Conservation (phyloP, 306 rosid species). For the Cucurbita maxima region DNA sequence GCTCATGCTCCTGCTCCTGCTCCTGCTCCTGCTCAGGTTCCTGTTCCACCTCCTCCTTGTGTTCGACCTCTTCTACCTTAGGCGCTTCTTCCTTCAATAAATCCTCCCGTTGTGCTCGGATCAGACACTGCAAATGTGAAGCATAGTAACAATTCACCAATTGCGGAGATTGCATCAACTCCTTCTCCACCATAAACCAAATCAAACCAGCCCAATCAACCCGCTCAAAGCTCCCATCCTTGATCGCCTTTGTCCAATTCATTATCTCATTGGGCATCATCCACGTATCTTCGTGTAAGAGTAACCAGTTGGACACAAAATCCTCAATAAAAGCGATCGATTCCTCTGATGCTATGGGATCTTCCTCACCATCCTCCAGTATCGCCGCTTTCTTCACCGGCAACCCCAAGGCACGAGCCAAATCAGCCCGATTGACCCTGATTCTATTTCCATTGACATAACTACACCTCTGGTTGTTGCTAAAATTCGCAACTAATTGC, state of each 20-base stretch:
- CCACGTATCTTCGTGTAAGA: constrained; percentile 61
- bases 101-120: constrained; percentile 40
- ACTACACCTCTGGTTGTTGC: constrained; percentile 13
- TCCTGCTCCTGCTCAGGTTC: neutral
- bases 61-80: constrained; percentile 15
- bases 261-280: constrained; percentile 44
- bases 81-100: constrained; percentile 16
- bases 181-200: constrained; percentile 79
- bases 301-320: constrained; percentile 57
- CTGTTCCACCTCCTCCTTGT: constrained; percentile 9
- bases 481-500: constrained; percentile 42
- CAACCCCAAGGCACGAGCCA: constrained; percentile 61
- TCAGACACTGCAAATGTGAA: constrained; percentile 67
- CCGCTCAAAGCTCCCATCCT: constrained; percentile 47
- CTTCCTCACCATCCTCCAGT: constrained; percentile 18
- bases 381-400: constrained; percentile 30
- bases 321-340: constrained; percentile 38
- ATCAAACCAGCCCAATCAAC: constrained; percentile 70
- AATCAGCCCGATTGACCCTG: constrained; percentile 44
- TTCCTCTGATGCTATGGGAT: constrained; percentile 18
- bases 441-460: constrained; percentile 36
- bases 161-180: constrained; percentile 28
- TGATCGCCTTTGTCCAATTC: constrained; percentile 22
- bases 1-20: constrained; percentile 10
- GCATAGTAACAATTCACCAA: constrained; percentile 68